Percentiles rank a stretch among this genome's conserved stretches.
phyloP scores from a whole-genome alignment of 225 moss, liverwort and hornwort genomes.

The Sphagnum tenellum region DNA sequence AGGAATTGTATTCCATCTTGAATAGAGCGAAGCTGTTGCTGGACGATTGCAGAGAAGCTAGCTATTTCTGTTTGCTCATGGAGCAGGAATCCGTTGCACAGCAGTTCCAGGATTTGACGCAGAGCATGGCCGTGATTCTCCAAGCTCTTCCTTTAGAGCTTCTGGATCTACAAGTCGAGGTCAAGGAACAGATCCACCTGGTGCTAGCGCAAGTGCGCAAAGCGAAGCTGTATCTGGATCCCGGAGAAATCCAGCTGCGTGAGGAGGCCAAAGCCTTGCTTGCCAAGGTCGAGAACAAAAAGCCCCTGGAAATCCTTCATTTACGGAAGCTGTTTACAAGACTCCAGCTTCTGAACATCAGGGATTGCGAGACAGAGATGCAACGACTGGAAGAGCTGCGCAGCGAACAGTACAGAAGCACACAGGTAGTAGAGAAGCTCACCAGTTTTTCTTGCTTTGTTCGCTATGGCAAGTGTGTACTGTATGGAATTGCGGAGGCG shows the following conservation, averaged over 20 bases:
- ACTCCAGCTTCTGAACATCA: constrained; percentile 22
- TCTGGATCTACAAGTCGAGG: constrained; percentile 46
- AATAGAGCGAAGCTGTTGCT: constrained; percentile 33
- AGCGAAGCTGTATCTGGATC: constrained; percentile 17
- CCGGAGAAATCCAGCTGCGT: constrained; percentile 26
- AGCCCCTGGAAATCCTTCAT: constrained; percentile 10
- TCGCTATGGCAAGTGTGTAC: constrained; percentile 33
- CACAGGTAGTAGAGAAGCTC: constrained; percentile 15
- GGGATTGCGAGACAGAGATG: constrained; percentile 47
- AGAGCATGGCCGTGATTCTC: constrained; percentile 21
- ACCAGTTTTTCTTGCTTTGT: constrained; percentile 28
- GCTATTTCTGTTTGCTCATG: constrained; percentile 45
- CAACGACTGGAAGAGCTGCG: constrained; percentile 38
- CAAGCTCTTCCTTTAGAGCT: constrained; percentile 42
- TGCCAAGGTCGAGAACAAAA: constrained; percentile 26
- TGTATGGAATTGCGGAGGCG: constrained; percentile 20
- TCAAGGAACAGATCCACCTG: constrained; percentile 34
- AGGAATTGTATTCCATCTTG: constrained; percentile 42
- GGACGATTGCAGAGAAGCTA: constrained; percentile 44
- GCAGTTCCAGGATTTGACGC: constrained; percentile 40
- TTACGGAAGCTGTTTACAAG: constrained; percentile 20
- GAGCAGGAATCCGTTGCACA: constrained; percentile 32
- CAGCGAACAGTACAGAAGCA: constrained; percentile 17
- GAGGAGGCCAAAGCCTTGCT: constrained; percentile 22
- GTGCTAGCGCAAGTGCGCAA: constrained; percentile 44